A percentile compares a stretch with the other conserved stretches of the same genome.
phyloP scores from a whole-genome alignment of 805 yeast species.

The Suhomyces pyralidae region DNA sequence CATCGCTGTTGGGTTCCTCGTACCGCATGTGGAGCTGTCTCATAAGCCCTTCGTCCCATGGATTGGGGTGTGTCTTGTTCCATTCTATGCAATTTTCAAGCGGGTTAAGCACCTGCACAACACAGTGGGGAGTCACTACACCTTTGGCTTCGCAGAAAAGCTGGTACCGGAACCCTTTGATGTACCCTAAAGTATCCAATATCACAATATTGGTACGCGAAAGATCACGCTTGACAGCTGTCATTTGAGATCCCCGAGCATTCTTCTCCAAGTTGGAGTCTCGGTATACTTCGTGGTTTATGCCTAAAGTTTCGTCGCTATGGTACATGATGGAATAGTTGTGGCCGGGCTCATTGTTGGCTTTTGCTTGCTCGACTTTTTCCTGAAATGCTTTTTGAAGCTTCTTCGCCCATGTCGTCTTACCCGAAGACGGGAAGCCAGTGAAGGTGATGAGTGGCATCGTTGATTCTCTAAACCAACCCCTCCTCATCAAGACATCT shows the following conservation, averaged over 20 bases:
- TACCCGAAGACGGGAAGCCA: constrained; percentile 86
- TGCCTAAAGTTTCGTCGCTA: constrained; percentile 75
- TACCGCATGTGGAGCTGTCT: constrained; percentile 75
- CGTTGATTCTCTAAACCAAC: neutral
- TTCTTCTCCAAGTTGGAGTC: constrained; percentile 78
- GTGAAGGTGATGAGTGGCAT: constrained; percentile 88
- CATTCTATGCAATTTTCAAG: constrained; percentile 58
- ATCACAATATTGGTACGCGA: constrained; percentile 70
- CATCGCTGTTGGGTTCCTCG: constrained; percentile 86
- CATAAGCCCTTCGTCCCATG: constrained; percentile 67
- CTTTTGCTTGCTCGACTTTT: constrained; percentile 38
- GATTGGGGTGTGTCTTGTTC: constrained; percentile 43
- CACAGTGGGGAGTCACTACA: constrained; percentile 74
- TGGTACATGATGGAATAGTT: constrained; percentile 64
- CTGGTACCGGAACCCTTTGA: constrained; percentile 94
- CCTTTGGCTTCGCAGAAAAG: constrained; percentile 91
- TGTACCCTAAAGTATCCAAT: constrained; percentile 81
- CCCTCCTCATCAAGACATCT: neutral
- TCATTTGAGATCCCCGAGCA: constrained; percentile 78
- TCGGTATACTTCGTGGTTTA: constrained; percentile 61
- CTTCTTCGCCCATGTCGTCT: constrained; percentile 66
- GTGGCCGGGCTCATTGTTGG: constrained; percentile 45
- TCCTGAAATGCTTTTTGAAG: constrained; percentile 48
- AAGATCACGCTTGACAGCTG: constrained; percentile 83
- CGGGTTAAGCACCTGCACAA: constrained; percentile 75